These are phyloP conservation scores for Salix udensis DNA, from an alignment of 345 rosid species.

Conservation along the genomic window DNA sequence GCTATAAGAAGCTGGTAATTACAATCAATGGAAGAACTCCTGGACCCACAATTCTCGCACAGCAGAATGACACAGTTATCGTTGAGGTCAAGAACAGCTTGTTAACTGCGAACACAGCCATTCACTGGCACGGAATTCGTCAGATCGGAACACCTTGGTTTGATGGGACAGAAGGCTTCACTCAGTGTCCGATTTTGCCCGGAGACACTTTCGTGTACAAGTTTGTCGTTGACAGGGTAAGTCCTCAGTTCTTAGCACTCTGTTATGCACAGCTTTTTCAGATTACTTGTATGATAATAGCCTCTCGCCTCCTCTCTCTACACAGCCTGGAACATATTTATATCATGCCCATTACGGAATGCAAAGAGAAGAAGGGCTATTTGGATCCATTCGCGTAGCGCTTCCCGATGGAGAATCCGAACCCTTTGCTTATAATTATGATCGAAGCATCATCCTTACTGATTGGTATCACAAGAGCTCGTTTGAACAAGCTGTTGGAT, in stretches of 20 bases:
- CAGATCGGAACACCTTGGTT: conserved; percentile 76
- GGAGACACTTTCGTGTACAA: conserved; percentile 58
- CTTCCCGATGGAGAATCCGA: conserved; percentile 42
- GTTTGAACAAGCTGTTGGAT: conserved; percentile 54
- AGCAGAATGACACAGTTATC: conserved; percentile 60
- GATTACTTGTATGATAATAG: too few relatives aligned
- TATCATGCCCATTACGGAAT: conserved; percentile 78
- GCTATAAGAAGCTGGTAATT: conserved; percentile 56
- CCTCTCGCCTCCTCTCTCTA: background rate
- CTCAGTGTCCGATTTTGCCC: conserved; percentile 69
- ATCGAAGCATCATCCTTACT: conserved; percentile 54
- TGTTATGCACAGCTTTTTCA: too few relatives aligned
- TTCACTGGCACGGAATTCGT: conserved; percentile 86
- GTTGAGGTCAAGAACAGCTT: conserved; percentile 65
- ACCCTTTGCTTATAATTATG: conserved; percentile 61
- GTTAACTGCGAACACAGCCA: conserved; percentile 52
- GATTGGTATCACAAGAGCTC: conserved; percentile 75
- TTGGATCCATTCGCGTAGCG: conserved; percentile 59
- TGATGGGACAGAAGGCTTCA: conserved; percentile 67
- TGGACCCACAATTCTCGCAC: conserved; percentile 60
- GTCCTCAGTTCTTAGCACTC: background rate
- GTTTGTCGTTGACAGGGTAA: conserved; percentile 71
- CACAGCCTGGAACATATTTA: conserved; percentile 68
- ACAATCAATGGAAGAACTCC: conserved; percentile 60
- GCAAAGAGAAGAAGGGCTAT: conserved; percentile 71